phyloP scores from a whole-genome alignment of 2,329 filamentous ascomycete species.

The Fusarium begoniae region DNA sequence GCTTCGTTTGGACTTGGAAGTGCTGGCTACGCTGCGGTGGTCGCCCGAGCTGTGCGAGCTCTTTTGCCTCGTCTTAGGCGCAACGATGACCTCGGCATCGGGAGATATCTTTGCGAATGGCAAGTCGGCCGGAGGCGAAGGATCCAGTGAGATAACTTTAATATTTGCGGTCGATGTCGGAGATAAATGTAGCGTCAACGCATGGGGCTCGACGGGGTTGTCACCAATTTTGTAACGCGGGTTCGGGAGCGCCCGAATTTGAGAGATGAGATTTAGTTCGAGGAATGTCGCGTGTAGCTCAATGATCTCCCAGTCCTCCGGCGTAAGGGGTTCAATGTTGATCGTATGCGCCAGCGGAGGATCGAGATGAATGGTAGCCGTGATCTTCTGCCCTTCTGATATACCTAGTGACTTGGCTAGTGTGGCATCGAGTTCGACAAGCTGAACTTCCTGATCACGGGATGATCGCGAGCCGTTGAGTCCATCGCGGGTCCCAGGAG shows the following conservation, averaged over 20 bases:
- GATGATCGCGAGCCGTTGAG: slow-evolving; percentile 67
- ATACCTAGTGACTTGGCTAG: slow-evolving; percentile 82
- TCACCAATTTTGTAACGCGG: slow-evolving; percentile 69
- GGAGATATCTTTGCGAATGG: slow-evolving; percentile 92
- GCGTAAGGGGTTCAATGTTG: slow-evolving; percentile 94
- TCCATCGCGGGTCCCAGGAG: slow-evolving; percentile 79
- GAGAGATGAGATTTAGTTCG: slow-evolving; percentile 90
- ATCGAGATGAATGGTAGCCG: slow-evolving; percentile 80
- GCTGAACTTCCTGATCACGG: slow-evolving; percentile 78
- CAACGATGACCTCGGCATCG: slow-evolving; percentile 96
- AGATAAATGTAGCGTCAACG: slow-evolving; percentile 90
- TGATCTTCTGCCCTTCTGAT: slow-evolving; percentile 82
- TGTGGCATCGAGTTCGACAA: slow-evolving; percentile 88
- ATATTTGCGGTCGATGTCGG: slow-evolving; percentile 96
- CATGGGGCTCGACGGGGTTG: slow-evolving; percentile 70
- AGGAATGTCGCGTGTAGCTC: slow-evolving; percentile 96
- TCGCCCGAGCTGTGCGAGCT: slow-evolving; percentile 73
- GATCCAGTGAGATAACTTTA: slow-evolving; percentile 82
- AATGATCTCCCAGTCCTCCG: slow-evolving; percentile 98
- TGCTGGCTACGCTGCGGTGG: slow-evolving; percentile 81
- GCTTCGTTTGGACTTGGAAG: slow-evolving; percentile 80
- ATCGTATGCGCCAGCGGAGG: slow-evolving; percentile 92
- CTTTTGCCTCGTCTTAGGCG: slow-evolving; percentile 86
- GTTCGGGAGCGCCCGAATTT: slow-evolving; percentile 93
- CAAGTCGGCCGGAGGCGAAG: slow-evolving; percentile 71